Base-by-base conservation (phyloP, 2,329 filamentous ascomycete genomes). In the Pyrenophora teres region DNA sequence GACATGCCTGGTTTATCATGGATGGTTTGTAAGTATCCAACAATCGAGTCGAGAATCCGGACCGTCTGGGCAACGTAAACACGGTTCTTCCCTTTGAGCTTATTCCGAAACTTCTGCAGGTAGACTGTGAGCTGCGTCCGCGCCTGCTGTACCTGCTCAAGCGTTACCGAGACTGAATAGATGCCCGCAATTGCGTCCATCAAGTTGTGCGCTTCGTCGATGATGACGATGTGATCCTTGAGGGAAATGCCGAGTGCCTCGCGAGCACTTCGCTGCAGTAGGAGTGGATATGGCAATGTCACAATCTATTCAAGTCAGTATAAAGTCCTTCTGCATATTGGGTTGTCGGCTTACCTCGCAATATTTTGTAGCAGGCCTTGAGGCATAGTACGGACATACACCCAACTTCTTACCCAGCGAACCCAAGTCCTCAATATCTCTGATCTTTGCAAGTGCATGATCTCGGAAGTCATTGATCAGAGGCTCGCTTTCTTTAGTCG, bases 311-410 rank as follows among this genome's bases (percentile, higher is more conserved):
- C 1, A 54, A 6, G 25, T 71, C 4, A 69, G 60, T 12, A 40
- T 2, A 42, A 16, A 18, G 16, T 23, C 7, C 13, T 35, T 6
- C 25, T 5, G 1, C 12, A 2, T 4, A 2, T 2, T 16, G 7
- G 19, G 2, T 23, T 25, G 15, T 9, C 6, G 7, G 50, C 74
- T 60, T 56, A 83, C 82, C 73, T 97, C 92, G 35, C 90, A 88
- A 8, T 87, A 83, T 15, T 87, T 85, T n/a, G 96, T 87, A 0
- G 90, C 89, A 2, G 88, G 83, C 41, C 94, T 83, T 0, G 93
- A 93, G n/a, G 93, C 92, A 74, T 99, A 99, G 72, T 99, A 99
- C 0, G 94, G 93, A 69, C 94, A 99, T 4, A 97, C 83, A 0
- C 87, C 84, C 27, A 97, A 79, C 42, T 87, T 83, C 64, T 87